phyloP scores from a whole-genome alignment of 768 basidiomycete genomes.

The Astraeus odoratus region DNA sequence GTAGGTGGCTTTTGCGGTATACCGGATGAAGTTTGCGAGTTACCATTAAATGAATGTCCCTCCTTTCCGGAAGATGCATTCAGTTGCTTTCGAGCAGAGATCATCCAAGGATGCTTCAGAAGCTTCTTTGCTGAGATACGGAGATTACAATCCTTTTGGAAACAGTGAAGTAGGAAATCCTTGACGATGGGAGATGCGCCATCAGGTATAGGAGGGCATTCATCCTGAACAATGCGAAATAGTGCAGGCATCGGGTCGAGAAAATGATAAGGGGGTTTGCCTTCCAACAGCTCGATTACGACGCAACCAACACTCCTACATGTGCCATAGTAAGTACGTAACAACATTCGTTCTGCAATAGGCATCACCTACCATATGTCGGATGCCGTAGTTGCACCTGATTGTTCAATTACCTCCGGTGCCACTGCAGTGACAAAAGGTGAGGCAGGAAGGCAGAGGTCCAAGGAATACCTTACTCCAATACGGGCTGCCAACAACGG shows the following conservation, averaged over 20 bases:
- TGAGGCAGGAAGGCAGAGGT: slow-evolving; percentile 4
- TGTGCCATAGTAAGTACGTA: slow-evolving; percentile 2
- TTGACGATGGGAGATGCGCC: slow-evolving; percentile 93
- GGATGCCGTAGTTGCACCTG: slow-evolving; percentile 92
- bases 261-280: slow-evolving; percentile 93
- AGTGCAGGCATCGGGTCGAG: slow-evolving; percentile 98
- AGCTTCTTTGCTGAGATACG: slow-evolving; percentile 93
- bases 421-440: slow-evolving; percentile 57
- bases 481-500: slow-evolving; percentile 96
- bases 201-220: slow-evolving; percentile 93
- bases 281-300: slow-evolving; percentile 87
- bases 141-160: slow-evolving; percentile 95
- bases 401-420: slow-evolving; percentile 97
- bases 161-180: slow-evolving; percentile 95
- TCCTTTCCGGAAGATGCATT: slow-evolving; percentile 28
- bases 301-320: slow-evolving; percentile 85
- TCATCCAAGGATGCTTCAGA: slow-evolving; percentile 94
- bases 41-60: slow-evolving; percentile 21
- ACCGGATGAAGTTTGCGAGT: slow-evolving; percentile 30
- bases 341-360: not conserved
- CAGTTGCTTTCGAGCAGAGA: slow-evolving; percentile 73
- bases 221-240: slow-evolving; percentile 97
- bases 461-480: slow-evolving; percentile 68
- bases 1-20: slow-evolving; percentile 44
- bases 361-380: slow-evolving; percentile 76